Evolutionary conservation across 2,329 filamentous ascomycete genomes (phyloP).

Genomic region (Paecilomyces formosus): DNA sequence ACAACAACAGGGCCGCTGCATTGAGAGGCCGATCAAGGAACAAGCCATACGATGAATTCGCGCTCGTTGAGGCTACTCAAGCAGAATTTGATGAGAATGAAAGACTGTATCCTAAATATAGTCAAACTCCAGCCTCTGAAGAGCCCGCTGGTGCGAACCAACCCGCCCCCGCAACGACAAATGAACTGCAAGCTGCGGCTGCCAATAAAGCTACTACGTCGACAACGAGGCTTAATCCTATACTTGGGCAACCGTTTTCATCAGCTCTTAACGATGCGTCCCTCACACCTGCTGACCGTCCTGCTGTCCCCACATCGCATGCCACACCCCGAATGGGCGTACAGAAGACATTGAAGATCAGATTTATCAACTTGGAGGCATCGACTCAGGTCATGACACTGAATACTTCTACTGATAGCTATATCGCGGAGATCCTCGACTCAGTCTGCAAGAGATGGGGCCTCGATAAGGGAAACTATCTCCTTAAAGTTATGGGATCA

Average conservation of each 20-base stretch:
- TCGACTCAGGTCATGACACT: constrained; percentile 46
- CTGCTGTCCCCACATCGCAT: constrained; percentile 35
- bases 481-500: constrained; percentile 56
- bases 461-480: constrained; percentile 57
- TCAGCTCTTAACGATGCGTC: constrained; percentile 39
- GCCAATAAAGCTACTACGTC: constrained; percentile 17
- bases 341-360: constrained; percentile 51
- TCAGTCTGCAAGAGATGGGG: constrained; percentile 55
- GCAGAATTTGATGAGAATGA: constrained; percentile 53
- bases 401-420: constrained; percentile 56
- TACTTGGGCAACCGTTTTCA: constrained; percentile 39
- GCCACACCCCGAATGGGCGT: constrained; percentile 50
- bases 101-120: constrained; percentile 47
- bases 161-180: constrained; percentile 10
- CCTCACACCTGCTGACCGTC: constrained; percentile 39
- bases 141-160: constrained; percentile 20
- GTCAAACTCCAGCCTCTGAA: constrained; percentile 20
- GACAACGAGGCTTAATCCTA: constrained; percentile 29
- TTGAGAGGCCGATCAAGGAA: constrained; percentile 51
- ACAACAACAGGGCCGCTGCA: constrained; percentile 54
- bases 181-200: constrained; percentile 13
- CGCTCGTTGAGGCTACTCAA: constrained; percentile 52
- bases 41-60: constrained; percentile 61
- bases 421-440: constrained; percentile 61
- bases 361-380: constrained; percentile 54